Percentiles rank a stretch among this genome's conserved stretches.
Conservation (phyloP, 2,329 filamentous ascomycete species). For the Didymella glomerata region DNA sequence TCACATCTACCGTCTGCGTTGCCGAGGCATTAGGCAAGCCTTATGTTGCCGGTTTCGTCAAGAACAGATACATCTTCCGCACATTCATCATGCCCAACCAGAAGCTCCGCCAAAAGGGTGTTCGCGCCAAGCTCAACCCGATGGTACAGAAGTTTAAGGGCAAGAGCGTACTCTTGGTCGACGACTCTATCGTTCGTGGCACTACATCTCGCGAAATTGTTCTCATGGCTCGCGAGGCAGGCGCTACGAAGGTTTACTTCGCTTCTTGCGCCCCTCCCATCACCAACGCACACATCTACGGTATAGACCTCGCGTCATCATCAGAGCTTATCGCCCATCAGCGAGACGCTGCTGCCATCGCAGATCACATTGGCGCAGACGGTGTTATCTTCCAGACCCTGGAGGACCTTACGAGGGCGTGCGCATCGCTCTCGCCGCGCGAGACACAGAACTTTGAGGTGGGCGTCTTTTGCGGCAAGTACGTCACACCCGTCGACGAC, state of each 20-base stretch:
- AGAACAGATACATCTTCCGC: slow-evolving; percentile 88
- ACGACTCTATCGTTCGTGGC: slow-evolving; percentile 89
- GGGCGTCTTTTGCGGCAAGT: slow-evolving; percentile 89
- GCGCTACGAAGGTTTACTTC: slow-evolving; percentile 83
- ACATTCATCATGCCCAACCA: slow-evolving; percentile 91
- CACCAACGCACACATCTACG: slow-evolving; percentile 87
- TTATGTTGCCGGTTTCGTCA: slow-evolving; percentile 83
- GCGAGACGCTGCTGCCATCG: slow-evolving; percentile 67
- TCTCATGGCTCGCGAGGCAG: slow-evolving; percentile 83
- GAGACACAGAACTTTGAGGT: slow-evolving; percentile 78
- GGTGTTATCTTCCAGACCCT: slow-evolving; percentile 80
- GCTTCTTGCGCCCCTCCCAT: slow-evolving; percentile 84
- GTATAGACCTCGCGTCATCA: slow-evolving; percentile 77
- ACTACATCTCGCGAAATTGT: slow-evolving; percentile 83
- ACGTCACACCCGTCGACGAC: slow-evolving; percentile 79
- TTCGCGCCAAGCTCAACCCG: slow-evolving; percentile 87
- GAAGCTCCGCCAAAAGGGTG: slow-evolving; percentile 79
- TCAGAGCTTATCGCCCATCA: slow-evolving; percentile 76
- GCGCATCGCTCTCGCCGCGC: slow-evolving; percentile 72
- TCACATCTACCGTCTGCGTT: slow-evolving; percentile 79
- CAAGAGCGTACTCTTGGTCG: slow-evolving; percentile 82
- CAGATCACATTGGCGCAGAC: slow-evolving; percentile 74
- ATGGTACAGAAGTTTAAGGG: slow-evolving; percentile 86
- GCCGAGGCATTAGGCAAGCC: slow-evolving; percentile 79
- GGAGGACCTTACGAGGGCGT: slow-evolving; percentile 80